A percentile compares a stretch with the other conserved stretches of the same genome.
phyloP scores from a whole-genome alignment of 2,329 filamentous ascomycete species.

The Hymenoscyphus infarciens region DNA sequence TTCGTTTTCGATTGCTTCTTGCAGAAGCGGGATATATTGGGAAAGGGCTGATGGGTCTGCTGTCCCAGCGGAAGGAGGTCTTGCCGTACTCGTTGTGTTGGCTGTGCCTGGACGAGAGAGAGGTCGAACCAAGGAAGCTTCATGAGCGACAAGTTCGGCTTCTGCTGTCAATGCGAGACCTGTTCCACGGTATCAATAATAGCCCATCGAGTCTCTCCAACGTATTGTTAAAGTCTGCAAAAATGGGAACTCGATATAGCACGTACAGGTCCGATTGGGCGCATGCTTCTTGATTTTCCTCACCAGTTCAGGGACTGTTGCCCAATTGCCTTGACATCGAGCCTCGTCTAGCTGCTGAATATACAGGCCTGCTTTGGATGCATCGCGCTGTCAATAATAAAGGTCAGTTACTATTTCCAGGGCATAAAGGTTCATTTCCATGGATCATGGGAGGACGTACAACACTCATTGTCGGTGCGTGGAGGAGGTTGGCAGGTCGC shows the following conservation, averaged over 20 bases:
- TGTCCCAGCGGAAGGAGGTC: conserved; percentile 22
- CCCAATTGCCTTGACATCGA: conserved; percentile 85
- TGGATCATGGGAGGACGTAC: conserved; percentile 1
- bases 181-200: conserved; percentile 37
- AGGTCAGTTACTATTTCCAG: conserved; percentile 12
- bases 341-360: conserved; percentile 78
- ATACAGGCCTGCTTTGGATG: conserved; percentile 78
- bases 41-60: conserved; percentile 28
- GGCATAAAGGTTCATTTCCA: not conserved
- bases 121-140: conserved; percentile 39
- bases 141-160: conserved; percentile 62
- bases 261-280: conserved; percentile 75
- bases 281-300: conserved; percentile 95
- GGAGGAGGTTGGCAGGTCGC: not conserved
- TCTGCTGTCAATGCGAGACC: conserved; percentile 68
- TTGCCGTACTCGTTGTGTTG: conserved; percentile 11
- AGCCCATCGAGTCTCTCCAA: conserved; percentile 2
- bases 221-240: not conserved
- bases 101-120: conserved; percentile 19
- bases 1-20: conserved; percentile 57
- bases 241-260: conserved; percentile 3
- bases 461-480: conserved; percentile 30
- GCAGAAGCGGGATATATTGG: conserved; percentile 40
- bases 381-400: conserved; percentile 34
- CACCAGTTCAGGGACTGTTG: conserved; percentile 79